Conservation (phyloP, 306 rosid genomes). For the cucumber (Cucumis sativus) region Cucumber_9930_V3 NC_026657.2:12613001-12613500, state of each 20-base stretch:
- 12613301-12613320: too few relatives aligned
- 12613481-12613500: too few relatives aligned
- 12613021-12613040: not conserved
- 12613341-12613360: too few relatives aligned
- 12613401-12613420: too few relatives aligned
- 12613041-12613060: constrained; percentile 1
- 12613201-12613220: not conserved
- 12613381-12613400: too few relatives aligned
- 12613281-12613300: not conserved
- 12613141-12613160: too few relatives aligned
- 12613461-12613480: too few relatives aligned
- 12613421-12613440: too few relatives aligned
- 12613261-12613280: not conserved
- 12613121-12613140: not conserved
- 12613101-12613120: not conserved
- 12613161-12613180: not conserved
- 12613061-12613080: not conserved
- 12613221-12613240: not conserved
- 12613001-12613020: not conserved
- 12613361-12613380: too few relatives aligned
- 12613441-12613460: too few relatives aligned
- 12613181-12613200: not conserved
- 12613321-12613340: too few relatives aligned
- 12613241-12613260: not conserved
- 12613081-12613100: not conserved